A percentile compares a stretch with the other conserved stretches of the same genome.
Evolutionary conservation across 495 filamentous ascomycete species (phyloP).

Genomic region (Podospora pseudopauciseta): DNA sequence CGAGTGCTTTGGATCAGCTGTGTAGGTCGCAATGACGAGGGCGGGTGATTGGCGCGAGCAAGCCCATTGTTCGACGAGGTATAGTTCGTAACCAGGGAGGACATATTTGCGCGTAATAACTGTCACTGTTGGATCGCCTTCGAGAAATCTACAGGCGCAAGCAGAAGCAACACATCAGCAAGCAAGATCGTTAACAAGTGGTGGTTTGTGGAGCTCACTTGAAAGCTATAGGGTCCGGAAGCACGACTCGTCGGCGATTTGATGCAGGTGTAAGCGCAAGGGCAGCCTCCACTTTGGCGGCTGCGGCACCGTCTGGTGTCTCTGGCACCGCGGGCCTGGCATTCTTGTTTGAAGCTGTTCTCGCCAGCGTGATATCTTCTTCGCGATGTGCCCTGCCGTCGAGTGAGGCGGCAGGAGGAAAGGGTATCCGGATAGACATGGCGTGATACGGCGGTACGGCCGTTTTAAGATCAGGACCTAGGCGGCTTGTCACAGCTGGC

Average conservation of each 20-base stretch:
- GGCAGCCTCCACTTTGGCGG: constrained; percentile 12
- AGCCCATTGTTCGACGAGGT: constrained; percentile 97
- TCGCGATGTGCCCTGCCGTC: constrained; percentile 33
- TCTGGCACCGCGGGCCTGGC: constrained; percentile 16
- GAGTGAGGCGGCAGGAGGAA: constrained; percentile 27
- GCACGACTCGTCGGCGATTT: constrained; percentile 53
- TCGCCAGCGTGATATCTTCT: constrained; percentile 32
- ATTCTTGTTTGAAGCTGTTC: constrained; percentile 23
- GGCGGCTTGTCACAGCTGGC: not conserved
- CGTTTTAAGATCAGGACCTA: not conserved
- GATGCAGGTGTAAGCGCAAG: constrained; percentile 19
- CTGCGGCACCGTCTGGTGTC: constrained; percentile 16
- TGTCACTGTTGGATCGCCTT: constrained; percentile 75
- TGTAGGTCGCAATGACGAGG: constrained; percentile 89
- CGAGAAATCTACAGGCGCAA: constrained; percentile 61
- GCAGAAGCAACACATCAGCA: constrained; percentile 3
- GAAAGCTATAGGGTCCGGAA: constrained; percentile 72
- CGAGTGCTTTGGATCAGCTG: constrained; percentile 74
- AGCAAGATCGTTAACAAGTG: not conserved
- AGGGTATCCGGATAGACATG: constrained; percentile 31
- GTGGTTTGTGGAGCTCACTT: constrained; percentile 31
- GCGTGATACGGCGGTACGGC: constrained; percentile 8
- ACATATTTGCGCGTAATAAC: constrained; percentile 66
- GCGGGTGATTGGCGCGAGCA: constrained; percentile 88
- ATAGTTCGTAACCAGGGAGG: constrained; percentile 84